Percentiles rank a stretch among this genome's conserved stretches.
Conservation (phyloP, 2,329 filamentous ascomycete species). For the Rachicladosporium sp. region DNA sequence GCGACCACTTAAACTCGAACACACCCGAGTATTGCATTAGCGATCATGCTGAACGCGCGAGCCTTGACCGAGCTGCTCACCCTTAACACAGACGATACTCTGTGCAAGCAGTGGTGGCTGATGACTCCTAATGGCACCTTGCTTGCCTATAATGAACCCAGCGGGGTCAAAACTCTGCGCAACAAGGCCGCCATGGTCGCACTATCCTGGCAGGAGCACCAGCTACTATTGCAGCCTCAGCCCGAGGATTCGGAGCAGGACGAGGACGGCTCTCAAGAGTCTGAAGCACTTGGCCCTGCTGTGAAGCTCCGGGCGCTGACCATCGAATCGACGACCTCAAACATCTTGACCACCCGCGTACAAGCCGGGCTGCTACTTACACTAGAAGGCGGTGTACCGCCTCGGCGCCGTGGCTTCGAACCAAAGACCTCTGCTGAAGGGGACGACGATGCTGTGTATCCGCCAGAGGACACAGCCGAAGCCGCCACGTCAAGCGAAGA, state of each 20-base stretch:
- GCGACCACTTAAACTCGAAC: too few species aligned
- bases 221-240: conserved; percentile 6
- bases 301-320: conserved; percentile 30
- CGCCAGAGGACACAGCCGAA: conserved; percentile 7
- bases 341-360: conserved; percentile 34
- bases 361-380: conserved; percentile 36
- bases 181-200: conserved; percentile 38
- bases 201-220: conserved; percentile 37
- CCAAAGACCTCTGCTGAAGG: conserved; percentile 35
- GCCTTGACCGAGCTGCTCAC: conserved; percentile 31
- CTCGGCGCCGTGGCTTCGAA: conserved; percentile 22
- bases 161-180: conserved; percentile 36
- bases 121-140: conserved; percentile 41
- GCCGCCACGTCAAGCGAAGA: conserved; percentile 4
- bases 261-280: conserved; percentile 5
- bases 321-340: conserved; percentile 33
- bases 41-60: conserved; percentile 30
- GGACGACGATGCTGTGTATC: conserved; percentile 25
- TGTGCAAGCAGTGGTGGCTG: conserved; percentile 33
- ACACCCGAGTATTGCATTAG: too few species aligned
- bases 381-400: conserved; percentile 36
- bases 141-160: conserved; percentile 36
- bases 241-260: conserved; percentile 5
- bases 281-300: conserved; percentile 6
- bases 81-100: conserved; percentile 29